Conservation (phyloP, 1,284 basidiomycete genomes). For the Xerocomus minutiporus region DNA sequence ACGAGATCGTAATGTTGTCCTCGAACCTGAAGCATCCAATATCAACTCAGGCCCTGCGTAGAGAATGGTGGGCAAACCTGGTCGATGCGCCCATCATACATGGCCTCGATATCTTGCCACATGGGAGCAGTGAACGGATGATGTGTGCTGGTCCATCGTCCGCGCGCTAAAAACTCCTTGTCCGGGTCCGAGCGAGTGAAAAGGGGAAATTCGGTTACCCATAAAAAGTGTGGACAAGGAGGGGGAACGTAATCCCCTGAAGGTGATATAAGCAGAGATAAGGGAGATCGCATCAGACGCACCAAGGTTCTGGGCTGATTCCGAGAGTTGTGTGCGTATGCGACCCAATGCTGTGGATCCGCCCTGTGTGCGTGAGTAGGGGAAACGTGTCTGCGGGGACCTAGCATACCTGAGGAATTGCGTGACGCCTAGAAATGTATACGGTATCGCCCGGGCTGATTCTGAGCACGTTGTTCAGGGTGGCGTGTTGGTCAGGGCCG, state of each 20-base stretch:
- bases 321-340: conserved; percentile 64
- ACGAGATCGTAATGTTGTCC: conserved; percentile 98
- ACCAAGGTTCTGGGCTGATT: conserved; percentile 61
- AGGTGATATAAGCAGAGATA: conserved; percentile 8
- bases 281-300: conserved; percentile 27
- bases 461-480: conserved; percentile 28
- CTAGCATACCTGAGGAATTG: conserved; percentile 41
- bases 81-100: conserved; percentile 65
- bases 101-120: conserved; percentile 73
- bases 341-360: conserved; percentile 82
- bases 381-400: conserved; percentile 1
- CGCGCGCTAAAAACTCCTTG: conserved; percentile 79
- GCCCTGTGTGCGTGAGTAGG: conserved; percentile 47
- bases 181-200: conserved; percentile 87
- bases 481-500: conserved; percentile 21
- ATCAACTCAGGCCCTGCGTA: conserved; percentile 6
- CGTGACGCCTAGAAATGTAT: conserved; percentile 45
- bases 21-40: conserved; percentile 53
- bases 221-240: conserved; percentile 75
- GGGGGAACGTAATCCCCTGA: conserved; percentile 55
- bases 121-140: conserved; percentile 98
- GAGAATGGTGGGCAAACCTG: conserved; percentile 43
- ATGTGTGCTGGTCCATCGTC: conserved; percentile 87
- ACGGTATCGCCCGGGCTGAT: conserved; percentile 41
- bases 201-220: conserved; percentile 94